These are phyloP conservation scores for Ophiocordyceps robertsii DNA, from an alignment of 2,329 filamentous ascomycete genomes.

Conservation along the genomic window DNA sequence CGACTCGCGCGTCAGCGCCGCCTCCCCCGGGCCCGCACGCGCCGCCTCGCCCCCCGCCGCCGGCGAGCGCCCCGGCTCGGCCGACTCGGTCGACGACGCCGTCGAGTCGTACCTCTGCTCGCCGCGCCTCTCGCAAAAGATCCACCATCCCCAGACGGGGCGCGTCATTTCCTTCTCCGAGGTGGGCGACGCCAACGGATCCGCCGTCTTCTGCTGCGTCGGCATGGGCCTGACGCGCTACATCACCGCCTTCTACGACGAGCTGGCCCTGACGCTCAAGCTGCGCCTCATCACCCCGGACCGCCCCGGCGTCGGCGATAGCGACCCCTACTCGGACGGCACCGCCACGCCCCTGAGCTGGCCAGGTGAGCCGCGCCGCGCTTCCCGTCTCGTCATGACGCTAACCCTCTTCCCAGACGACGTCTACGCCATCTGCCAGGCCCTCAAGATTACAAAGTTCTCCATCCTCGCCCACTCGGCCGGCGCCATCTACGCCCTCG, in stretches of 20 bases:
- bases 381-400: no score
- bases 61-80: slow-evolving; percentile 56
- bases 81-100: slow-evolving; percentile 79
- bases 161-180: slow-evolving; percentile 91
- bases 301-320: slow-evolving; percentile 85
- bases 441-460: slow-evolving; percentile 87
- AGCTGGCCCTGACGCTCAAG: slow-evolving; percentile 77
- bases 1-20: slow-evolving; percentile 20
- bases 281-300: slow-evolving; percentile 87
- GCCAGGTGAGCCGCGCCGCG: slow-evolving; percentile 58
- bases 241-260: slow-evolving; percentile 94
- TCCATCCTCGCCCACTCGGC: slow-evolving; percentile 93
- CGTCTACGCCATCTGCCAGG: slow-evolving; percentile 85
- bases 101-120: slow-evolving; percentile 77
- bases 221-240: slow-evolving; percentile 96
- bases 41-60: slow-evolving; percentile 29
- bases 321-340: slow-evolving; percentile 69
- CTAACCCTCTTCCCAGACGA: slow-evolving; percentile 37
- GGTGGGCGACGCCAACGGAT: slow-evolving; percentile 83
- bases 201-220: slow-evolving; percentile 89
- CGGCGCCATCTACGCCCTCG: slow-evolving; percentile 93
- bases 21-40: slow-evolving; percentile 11
- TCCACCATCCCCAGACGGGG: slow-evolving; percentile 73
- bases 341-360: slow-evolving; percentile 81
- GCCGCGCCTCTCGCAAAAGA: slow-evolving; percentile 74